phyloP scores from a whole-genome alignment of 495 filamentous ascomycete genomes.

The Collariella sp. region DNA sequence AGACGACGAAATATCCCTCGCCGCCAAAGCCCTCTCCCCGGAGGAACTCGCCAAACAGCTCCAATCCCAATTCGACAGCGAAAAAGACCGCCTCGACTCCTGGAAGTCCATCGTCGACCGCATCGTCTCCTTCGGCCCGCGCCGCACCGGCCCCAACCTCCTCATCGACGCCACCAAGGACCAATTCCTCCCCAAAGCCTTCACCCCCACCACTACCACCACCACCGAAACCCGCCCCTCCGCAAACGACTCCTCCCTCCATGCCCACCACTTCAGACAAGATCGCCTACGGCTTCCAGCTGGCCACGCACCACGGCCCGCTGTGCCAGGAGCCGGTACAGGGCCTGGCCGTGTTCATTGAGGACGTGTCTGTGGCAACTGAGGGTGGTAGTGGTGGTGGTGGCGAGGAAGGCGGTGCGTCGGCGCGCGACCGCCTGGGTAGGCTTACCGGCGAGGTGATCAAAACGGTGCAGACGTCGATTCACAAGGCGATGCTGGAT shows the following conservation, averaged over 20 bases:
- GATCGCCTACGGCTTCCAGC: slow-evolving; percentile 85
- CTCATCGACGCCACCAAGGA: slow-evolving; percentile 75
- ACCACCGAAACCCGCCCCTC: slow-evolving; percentile 32
- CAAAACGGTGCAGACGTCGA: slow-evolving; percentile 74
- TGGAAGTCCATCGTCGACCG: slow-evolving; percentile 73
- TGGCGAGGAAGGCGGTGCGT: slow-evolving; percentile 47
- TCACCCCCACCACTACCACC: slow-evolving; percentile 18
- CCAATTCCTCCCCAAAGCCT: slow-evolving; percentile 68
- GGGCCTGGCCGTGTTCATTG: slow-evolving; percentile 84
- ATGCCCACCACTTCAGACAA: slow-evolving; percentile 75
- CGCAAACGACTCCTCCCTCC: slow-evolving; percentile 46
- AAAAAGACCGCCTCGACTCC: slow-evolving; percentile 54
- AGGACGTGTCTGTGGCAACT: slow-evolving; percentile 54
- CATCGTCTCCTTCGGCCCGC: slow-evolving; percentile 83
- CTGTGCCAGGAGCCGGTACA: slow-evolving; percentile 91
- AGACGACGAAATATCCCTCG: slow-evolving; percentile 42
- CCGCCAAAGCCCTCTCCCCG: slow-evolving; percentile 50
- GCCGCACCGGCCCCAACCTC: slow-evolving; percentile 78
- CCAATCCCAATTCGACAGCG: slow-evolving; percentile 51
- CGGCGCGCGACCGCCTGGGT: slow-evolving; percentile 58
- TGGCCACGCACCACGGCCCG: slow-evolving; percentile 81
- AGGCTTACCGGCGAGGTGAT: slow-evolving; percentile 87
- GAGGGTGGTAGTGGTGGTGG: slow-evolving; percentile 20
- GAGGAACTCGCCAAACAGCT: slow-evolving; percentile 71
- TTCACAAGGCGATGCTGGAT: slow-evolving; percentile 81